phyloP scores from a whole-genome alignment of 305 asterid genomes.

The Euphrasia arctica region DNA sequence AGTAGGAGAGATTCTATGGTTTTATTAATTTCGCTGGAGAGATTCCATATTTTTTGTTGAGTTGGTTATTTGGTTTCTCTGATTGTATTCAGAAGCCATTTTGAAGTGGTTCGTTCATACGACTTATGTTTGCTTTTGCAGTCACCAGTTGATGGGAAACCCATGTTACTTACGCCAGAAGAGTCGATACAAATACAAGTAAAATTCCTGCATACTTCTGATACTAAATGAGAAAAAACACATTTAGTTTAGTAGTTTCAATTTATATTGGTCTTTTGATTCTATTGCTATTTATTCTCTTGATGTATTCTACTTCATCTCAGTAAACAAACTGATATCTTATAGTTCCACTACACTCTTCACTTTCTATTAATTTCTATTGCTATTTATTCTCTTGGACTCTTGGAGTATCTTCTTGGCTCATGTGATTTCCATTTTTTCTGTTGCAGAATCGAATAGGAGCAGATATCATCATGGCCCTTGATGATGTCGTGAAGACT shows the following conservation, averaged over 20 bases:
- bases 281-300: not conserved
- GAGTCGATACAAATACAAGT: constrained; percentile 98
- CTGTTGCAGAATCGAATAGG: constrained; percentile 89
- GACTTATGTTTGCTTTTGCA: constrained; percentile 38
- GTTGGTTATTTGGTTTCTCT: constrained; percentile 7
- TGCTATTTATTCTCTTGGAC: not conserved
- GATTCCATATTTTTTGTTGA: not conserved
- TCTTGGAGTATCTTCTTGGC: constrained; percentile 18
- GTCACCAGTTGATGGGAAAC: constrained; percentile 99
- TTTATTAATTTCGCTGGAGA: not conserved
- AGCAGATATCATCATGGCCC: constrained; percentile 99
- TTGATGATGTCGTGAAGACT: constrained; percentile 97
- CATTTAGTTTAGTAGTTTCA: not conserved
- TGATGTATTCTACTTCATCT: not conserved
- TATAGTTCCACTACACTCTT: not conserved
- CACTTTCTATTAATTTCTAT: too few species aligned
- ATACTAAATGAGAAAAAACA: constrained; percentile 13
- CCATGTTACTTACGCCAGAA: constrained; percentile 97
- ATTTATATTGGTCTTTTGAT: not conserved
- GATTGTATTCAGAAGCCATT: constrained; percentile 16
- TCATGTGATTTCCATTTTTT: constrained; percentile 22
- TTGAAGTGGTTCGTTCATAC: constrained; percentile 18
- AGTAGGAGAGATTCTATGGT: not conserved
- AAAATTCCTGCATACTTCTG: constrained; percentile 19
- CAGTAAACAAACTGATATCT: not conserved